Conservation (phyloP, 1,284 basidiomycete species). For the Heterobasidion parviporum region DNA sequence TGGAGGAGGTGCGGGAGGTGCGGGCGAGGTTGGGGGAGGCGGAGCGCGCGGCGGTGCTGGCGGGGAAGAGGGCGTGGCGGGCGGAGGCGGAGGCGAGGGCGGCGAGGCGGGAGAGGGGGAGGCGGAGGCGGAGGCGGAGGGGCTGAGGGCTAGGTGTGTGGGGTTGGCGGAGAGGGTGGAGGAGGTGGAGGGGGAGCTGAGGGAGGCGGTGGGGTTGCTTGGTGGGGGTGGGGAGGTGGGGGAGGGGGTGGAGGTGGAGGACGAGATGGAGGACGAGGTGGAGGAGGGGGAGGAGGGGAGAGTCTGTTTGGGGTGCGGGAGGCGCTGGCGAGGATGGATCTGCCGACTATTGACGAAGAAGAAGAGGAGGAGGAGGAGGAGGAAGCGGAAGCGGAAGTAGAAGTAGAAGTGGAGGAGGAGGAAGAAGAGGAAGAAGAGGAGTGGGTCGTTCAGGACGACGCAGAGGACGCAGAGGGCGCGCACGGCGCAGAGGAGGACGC, state of each 20-base stretch:
- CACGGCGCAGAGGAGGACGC: background rate
- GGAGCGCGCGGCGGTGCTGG: conserved; percentile 7
- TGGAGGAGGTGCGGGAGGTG: background rate
- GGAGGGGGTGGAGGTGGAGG: background rate
- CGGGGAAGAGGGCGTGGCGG: conserved; percentile 11
- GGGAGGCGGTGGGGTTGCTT: background rate
- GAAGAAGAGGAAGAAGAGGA: background rate
- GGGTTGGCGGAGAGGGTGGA: conserved; percentile 7
- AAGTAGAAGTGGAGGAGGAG: background rate
- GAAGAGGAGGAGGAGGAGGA: conserved; percentile 3
- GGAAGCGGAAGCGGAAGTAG: background rate
- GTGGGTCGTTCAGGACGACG: background rate
- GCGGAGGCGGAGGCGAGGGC: conserved; percentile 9
- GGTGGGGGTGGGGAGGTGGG: background rate
- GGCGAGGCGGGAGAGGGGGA: conserved; percentile 3
- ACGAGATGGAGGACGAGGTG: background rate
- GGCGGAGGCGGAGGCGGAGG: conserved; percentile 6
- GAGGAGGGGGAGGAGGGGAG: background rate
- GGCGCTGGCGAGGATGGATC: background rate
- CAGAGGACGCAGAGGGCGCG: background rate
- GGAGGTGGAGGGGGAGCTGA: conserved; percentile 1
- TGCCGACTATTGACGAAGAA: conserved; percentile 2
- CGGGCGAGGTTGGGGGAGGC: conserved; percentile 8
- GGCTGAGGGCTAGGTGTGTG: background rate
- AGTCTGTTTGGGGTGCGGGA: background rate